Evolutionary conservation across 345 rosid species (phyloP).

Genomic region (Eucalyptus grandis): DNA sequence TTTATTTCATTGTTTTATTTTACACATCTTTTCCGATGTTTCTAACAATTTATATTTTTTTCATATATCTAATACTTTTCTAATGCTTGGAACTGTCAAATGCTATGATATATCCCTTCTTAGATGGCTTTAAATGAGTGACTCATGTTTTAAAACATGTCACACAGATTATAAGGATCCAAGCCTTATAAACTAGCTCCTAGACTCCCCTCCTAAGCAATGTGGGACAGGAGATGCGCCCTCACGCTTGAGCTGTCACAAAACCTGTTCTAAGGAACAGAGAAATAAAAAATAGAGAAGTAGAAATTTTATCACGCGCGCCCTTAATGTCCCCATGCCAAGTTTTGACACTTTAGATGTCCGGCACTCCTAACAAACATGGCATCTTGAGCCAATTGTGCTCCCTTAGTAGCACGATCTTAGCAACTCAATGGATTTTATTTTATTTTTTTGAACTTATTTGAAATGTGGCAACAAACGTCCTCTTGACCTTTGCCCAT

Average conservation of each 20-base stretch:
- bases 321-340: no score
- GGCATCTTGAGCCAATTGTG: neutral
- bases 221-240: no score
- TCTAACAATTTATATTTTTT: neutral
- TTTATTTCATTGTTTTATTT: no score
- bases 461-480: neutral
- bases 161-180: no score
- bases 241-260: no score
- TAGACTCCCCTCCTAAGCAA: no score
- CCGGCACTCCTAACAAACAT: neutral
- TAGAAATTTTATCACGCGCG: fast-evolving
- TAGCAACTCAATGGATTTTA: neutral
- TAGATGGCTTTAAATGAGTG: neutral
- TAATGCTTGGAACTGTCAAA: constrained; percentile 23
- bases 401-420: neutral
- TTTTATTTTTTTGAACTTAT: no score
- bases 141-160: neutral
- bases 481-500: neutral
- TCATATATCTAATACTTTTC: neutral
- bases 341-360: no score
- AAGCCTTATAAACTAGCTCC: no score
- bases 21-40: neutral
- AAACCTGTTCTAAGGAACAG: no score
- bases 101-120: constrained; percentile 1
- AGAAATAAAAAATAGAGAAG: no score